Percentiles rank a stretch among this genome's conserved stretches.
Evolutionary conservation across 2,329 filamentous ascomycete species (phyloP).

Genomic region (Trichoderma sp.): DNA sequence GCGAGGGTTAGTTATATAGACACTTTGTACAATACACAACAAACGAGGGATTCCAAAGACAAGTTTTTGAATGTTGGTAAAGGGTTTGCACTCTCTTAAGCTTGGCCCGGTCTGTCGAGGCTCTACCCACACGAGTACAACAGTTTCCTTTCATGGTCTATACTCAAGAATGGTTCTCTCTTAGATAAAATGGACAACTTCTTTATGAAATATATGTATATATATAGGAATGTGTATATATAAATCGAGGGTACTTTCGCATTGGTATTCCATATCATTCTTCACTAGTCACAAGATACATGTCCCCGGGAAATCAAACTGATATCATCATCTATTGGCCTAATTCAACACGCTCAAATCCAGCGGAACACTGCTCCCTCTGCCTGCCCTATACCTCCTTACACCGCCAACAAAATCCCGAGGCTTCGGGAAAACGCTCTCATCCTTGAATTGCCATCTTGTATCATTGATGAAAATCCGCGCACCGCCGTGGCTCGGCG

Average conservation of each 20-base stretch:
- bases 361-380: slow-evolving; percentile 89
- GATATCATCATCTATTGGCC: slow-evolving; percentile 6
- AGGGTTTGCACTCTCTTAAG: background rate
- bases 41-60: background rate
- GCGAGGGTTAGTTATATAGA: background rate
- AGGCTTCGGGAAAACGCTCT: slow-evolving; percentile 78
- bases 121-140: background rate
- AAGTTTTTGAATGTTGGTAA: background rate
- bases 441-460: slow-evolving; percentile 84
- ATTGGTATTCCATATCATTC: background rate
- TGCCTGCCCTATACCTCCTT: slow-evolving; percentile 82
- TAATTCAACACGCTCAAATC: slow-evolving; percentile 59
- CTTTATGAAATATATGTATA: background rate
- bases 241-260: background rate
- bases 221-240: background rate
- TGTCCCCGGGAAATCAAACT: slow-evolving; percentile 3
- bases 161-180: background rate
- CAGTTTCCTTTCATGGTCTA: background rate
- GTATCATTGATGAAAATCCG: slow-evolving; percentile 67
- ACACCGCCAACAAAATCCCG: slow-evolving; percentile 71
- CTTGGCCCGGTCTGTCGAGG: background rate
- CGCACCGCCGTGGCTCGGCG: slow-evolving; percentile 27
- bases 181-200: background rate
- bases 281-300: background rate
- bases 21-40: slow-evolving; percentile 1